Percentiles rank a stretch among this genome's conserved stretches.
These are phyloP conservation scores for Batkoa obscura DNA, from an alignment of 371 early-diverging fungal genomes.

Conservation along the genomic window DNA sequence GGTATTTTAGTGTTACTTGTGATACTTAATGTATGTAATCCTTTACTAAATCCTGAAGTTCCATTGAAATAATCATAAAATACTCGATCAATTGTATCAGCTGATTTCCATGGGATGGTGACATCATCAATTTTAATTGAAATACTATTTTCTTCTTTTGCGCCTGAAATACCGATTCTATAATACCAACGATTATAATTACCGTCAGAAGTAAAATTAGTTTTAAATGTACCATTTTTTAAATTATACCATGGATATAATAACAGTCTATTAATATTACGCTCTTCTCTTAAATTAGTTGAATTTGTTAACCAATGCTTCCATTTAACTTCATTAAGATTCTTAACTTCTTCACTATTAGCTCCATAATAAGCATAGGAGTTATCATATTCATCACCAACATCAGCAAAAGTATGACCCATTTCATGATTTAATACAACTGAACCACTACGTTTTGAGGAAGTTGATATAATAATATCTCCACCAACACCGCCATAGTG, in stretches of 20 bases:
- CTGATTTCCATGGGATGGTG: conserved; percentile 20
- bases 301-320: conserved; percentile 26
- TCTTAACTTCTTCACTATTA: conserved; percentile 17
- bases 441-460: conserved; percentile 25
- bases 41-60: not conserved
- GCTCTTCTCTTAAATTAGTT: conserved; percentile 15
- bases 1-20: not conserved
- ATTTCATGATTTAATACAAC: conserved; percentile 33
- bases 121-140: conserved; percentile 21
- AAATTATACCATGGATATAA: conserved; percentile 35
- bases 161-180: conserved; percentile 27
- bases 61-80: conserved; percentile 23
- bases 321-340: conserved; percentile 14
- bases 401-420: conserved; percentile 28
- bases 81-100: conserved; percentile 23
- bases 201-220: conserved; percentile 24
- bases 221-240: conserved; percentile 22
- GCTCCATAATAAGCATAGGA: conserved; percentile 31
- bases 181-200: conserved; percentile 20
- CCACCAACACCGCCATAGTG: conserved; percentile 40
- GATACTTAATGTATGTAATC: not conserved
- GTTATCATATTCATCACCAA: conserved; percentile 35
- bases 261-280: conserved; percentile 14
- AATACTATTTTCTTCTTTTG: conserved; percentile 16
- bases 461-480: conserved; percentile 35